phyloP scores from a whole-genome alignment of 805 yeast genomes.

The Yamadazyma sp. region DNA sequence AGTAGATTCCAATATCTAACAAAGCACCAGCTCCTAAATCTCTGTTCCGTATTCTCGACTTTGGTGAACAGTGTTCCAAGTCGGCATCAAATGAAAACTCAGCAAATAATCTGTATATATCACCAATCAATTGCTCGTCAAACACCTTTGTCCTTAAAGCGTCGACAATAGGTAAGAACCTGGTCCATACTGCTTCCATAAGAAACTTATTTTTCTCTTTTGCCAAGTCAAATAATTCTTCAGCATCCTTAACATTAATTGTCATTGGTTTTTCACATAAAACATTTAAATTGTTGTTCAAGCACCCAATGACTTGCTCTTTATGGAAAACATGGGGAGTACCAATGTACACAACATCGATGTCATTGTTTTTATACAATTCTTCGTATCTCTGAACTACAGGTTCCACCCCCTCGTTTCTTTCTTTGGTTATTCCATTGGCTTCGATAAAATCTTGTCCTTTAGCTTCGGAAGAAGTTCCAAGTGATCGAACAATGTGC shows the following conservation, averaged over 20 bases:
- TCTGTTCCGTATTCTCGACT: conserved; percentile 42
- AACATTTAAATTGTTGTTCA: conserved; percentile 48
- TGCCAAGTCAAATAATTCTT: conserved; percentile 44
- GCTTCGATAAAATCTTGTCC: conserved; percentile 33
- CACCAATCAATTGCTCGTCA: conserved; percentile 46
- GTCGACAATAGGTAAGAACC: conserved; percentile 48
- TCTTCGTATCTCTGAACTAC: conserved; percentile 40
- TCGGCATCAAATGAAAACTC: conserved; percentile 44
- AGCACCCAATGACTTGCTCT: conserved; percentile 43
- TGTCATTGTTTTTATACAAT: conserved; percentile 40
- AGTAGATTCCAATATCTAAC: conserved; percentile 55
- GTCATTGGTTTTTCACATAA: conserved; percentile 58
- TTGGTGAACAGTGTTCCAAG: conserved; percentile 27
- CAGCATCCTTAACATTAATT: conserved; percentile 45
- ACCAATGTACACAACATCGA: conserved; percentile 54
- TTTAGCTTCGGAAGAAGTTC: conserved; percentile 35
- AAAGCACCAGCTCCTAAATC: conserved; percentile 56
- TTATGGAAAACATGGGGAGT: conserved; percentile 55
- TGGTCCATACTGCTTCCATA: conserved; percentile 63
- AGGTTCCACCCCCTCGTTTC: conserved; percentile 29
- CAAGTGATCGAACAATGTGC: conserved; percentile 40
- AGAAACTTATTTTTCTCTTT: conserved; percentile 42
- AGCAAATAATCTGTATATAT: conserved; percentile 40
- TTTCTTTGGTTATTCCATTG: conserved; percentile 16
- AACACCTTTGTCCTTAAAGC: conserved; percentile 35